These are phyloP conservation scores for Glarea lozoyensis DNA, from an alignment of 495 filamentous ascomycete species.

Conservation along the genomic window DNA sequence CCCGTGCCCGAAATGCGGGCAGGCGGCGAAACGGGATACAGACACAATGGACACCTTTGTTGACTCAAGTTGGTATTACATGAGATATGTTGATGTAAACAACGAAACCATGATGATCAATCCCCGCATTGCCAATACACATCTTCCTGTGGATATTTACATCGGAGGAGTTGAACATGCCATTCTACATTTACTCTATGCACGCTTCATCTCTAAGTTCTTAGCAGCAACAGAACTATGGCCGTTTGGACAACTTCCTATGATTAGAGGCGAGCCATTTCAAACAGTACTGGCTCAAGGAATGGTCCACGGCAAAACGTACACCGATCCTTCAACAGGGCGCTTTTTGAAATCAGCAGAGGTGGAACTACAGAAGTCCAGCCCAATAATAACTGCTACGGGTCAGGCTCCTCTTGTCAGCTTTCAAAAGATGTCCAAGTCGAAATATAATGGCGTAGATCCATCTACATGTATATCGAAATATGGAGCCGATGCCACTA, in stretches of 20 bases:
- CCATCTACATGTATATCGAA: conserved; percentile 58
- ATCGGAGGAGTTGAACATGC: conserved; percentile 86
- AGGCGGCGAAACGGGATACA: conserved; percentile 69
- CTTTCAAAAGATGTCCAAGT: conserved; percentile 95
- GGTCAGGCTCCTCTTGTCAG: conserved; percentile 48
- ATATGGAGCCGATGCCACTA: conserved; percentile 75
- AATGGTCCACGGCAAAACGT: conserved; percentile 88
- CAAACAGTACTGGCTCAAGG: conserved; percentile 73
- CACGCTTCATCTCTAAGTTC: conserved; percentile 86
- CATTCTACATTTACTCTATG: conserved; percentile 85
- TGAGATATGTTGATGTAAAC: conserved; percentile 64
- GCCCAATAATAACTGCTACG: conserved; percentile 51
- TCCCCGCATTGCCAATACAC: conserved; percentile 38
- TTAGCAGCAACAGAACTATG: conserved; percentile 48
- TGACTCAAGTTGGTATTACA: conserved; percentile 87
- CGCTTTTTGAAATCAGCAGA: conserved; percentile 72
- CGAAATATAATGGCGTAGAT: conserved; percentile 89
- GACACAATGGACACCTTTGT: conserved; percentile 97
- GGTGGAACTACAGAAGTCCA: conserved; percentile 50
- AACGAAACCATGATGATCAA: conserved; percentile 56
- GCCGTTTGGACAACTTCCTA: conserved; percentile 35
- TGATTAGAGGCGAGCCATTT: conserved; percentile 58
- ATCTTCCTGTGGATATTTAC: conserved; percentile 73
- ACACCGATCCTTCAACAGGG: conserved; percentile 62
- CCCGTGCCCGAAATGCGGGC: conserved; percentile 62